Percentiles rank a stretch among this genome's conserved stretches.
These are phyloP conservation scores for Jacaranda copaia DNA, from an alignment of 257 asterid species.

Conservation along the genomic window DNA sequence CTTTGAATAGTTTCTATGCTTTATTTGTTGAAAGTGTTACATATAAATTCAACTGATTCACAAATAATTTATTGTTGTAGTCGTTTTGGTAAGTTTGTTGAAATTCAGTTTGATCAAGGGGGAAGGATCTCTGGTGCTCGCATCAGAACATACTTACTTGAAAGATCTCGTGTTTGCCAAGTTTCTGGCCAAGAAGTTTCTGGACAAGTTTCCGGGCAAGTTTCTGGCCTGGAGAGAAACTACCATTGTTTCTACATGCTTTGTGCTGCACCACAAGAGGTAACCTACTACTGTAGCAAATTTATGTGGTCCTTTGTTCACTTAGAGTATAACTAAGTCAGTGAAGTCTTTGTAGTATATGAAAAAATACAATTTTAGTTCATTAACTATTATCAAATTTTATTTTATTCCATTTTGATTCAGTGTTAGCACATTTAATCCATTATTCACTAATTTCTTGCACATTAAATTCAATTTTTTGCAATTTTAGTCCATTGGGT, in stretches of 20 bases:
- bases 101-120: constrained; percentile 87
- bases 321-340: constrained; percentile 47
- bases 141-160: constrained; percentile 94
- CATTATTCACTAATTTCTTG: too few relatives aligned
- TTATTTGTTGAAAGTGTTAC: constrained; percentile 14
- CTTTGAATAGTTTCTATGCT: constrained; percentile 13
- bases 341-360: constrained; percentile 42
- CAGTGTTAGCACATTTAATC: too few relatives aligned
- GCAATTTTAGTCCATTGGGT: too few relatives aligned
- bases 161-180: constrained; percentile 99
- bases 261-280: constrained; percentile 98
- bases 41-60: constrained; percentile 40
- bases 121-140: constrained; percentile 99
- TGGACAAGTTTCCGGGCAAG: too few relatives aligned
- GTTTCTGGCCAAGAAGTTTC: constrained; percentile 98
- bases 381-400: too few relatives aligned
- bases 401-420: too few relatives aligned
- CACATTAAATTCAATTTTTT: too few relatives aligned
- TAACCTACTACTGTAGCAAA: constrained; percentile 33
- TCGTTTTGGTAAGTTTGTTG: constrained; percentile 99
- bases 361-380: too few relatives aligned
- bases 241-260: constrained; percentile 99
- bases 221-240: constrained; percentile 99
- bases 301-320: constrained; percentile 8
- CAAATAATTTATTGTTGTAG: constrained; percentile 52